These are phyloP conservation scores for Diphasiastrum complanatum DNA, from an alignment of 83 land plant genomes.

Conservation along the genomic window DNA sequence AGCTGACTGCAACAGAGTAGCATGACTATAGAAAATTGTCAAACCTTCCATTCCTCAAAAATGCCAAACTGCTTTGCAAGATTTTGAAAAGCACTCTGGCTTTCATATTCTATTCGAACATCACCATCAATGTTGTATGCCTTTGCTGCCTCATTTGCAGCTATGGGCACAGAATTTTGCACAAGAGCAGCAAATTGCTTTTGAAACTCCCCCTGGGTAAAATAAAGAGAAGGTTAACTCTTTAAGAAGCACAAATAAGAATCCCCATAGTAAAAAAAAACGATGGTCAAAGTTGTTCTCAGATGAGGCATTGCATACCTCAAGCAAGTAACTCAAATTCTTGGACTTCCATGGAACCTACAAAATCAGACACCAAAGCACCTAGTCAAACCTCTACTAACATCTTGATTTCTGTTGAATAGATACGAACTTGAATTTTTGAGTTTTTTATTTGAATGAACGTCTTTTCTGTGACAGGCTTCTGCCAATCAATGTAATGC, in stretches of 20 bases:
- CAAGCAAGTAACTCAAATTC: constrained; percentile 67
- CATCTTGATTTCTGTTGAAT: no score
- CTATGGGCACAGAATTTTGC: constrained; percentile 27
- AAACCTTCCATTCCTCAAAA: constrained; percentile 99
- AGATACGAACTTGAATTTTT: no score
- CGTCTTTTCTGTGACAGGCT: no score
- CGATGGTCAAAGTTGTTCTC: no score
- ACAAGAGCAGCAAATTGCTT: constrained; percentile 33
- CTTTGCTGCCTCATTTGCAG: constrained; percentile 59
- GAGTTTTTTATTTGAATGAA: no score
- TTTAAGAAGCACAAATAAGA: no score
- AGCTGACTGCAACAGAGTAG: background rate
- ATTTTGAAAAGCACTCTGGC: constrained; percentile 56
- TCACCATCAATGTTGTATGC: constrained; percentile 71
- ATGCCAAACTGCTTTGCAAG: constrained; percentile 93
- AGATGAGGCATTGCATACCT: constrained; percentile 34
- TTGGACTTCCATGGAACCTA: constrained; percentile 77
- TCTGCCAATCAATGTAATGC: no score
- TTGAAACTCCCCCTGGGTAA: constrained; percentile 26
- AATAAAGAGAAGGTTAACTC: background rate
- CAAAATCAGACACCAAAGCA: no score
- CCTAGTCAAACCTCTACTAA: no score
- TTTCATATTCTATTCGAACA: constrained; percentile 67
- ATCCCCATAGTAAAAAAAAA: no score
- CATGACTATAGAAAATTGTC: no score